Evolutionary conservation across 371 early-diverging fungal genomes (phyloP), one percentile per base, ranked within the genome.

Genomic region (Batkoa obscura): DNA sequence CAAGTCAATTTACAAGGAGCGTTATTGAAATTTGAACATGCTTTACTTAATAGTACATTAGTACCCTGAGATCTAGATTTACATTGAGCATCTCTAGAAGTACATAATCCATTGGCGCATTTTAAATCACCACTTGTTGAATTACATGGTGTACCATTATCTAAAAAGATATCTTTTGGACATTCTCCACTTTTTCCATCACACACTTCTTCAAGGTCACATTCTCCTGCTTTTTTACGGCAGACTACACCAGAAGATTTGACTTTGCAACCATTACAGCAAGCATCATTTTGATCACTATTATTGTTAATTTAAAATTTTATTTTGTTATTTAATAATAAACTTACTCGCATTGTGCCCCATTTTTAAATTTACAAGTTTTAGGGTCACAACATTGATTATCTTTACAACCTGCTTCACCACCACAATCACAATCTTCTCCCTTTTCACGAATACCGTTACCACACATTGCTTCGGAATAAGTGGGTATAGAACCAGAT

Each of bases 361-460:
- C 77, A 13, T 63, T 17, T 57, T 79, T 86, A 43, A 88, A 71
- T 66, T 81, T 88, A 64, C 95, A 94, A 0, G 85, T 85, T 0
- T 63, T 59, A 0, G 74, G 69, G 63, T 86, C 78, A 64, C 96
- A 95, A 71, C 96, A 94, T 2, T 74, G 72, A 57, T 87, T 81
- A 30, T 64, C 71, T 15, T 64, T 70, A 62, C 87, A 86, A 33
- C 76, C 79, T n/a, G 74, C 80, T 35, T 67, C 55, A 3, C 79
- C 76, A 9, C 87, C 90, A 57, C 92, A 88, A 64, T 96, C 97
- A 65, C 97, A 96, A 38, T 96, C 85, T 67, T 96, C 97, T 49
- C 81, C 83, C 0, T 64, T 66, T 66, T 95, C 96, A 56, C 76
- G 76, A 52, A 96, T 79, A 1, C 95, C 95, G 65, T 96, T 94